A percentile compares a stretch with the other conserved stretches of the same genome.
Conservation (phyloP, 257 asterid species). For the Ballota nigra region DNA sequence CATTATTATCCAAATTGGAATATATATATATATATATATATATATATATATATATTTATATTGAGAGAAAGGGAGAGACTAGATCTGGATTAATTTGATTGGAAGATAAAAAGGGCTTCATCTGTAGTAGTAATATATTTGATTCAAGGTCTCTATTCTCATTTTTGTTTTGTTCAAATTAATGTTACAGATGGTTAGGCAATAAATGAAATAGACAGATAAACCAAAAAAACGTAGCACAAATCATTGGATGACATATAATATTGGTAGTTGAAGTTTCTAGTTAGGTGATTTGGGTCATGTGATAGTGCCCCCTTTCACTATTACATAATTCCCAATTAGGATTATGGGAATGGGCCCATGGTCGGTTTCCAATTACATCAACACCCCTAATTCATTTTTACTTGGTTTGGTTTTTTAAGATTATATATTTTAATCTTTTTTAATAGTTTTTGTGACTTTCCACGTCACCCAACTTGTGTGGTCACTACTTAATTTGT, state of each 20-base stretch:
- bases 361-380: constrained; percentile 45
- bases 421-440: not conserved
- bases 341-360: constrained; percentile 35
- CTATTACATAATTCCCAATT: constrained; percentile 29
- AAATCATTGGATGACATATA: constrained; percentile 58
- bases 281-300: constrained; percentile 43
- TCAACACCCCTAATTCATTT: constrained; percentile 15
- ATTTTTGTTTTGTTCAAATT: not conserved
- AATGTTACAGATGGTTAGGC: constrained; percentile 23
- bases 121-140: too few species aligned
- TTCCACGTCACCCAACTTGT: not conserved
- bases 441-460: not conserved
- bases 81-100: not conserved
- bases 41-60: too few species aligned
- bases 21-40: not conserved
- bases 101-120: not conserved
- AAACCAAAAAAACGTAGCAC: constrained; percentile 35
- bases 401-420: not conserved
- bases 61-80: not conserved
- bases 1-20: constrained; percentile 6
- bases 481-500: not conserved
- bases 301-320: constrained; percentile 22
- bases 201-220: constrained; percentile 31
- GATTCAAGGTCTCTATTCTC: not conserved
- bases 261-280: constrained; percentile 51